Evolutionary conservation across 306 rosid genomes (phyloP), one percentile per base, ranked within the genome.

Genomic region (Cotoneaster glaucophyllus): DNA sequence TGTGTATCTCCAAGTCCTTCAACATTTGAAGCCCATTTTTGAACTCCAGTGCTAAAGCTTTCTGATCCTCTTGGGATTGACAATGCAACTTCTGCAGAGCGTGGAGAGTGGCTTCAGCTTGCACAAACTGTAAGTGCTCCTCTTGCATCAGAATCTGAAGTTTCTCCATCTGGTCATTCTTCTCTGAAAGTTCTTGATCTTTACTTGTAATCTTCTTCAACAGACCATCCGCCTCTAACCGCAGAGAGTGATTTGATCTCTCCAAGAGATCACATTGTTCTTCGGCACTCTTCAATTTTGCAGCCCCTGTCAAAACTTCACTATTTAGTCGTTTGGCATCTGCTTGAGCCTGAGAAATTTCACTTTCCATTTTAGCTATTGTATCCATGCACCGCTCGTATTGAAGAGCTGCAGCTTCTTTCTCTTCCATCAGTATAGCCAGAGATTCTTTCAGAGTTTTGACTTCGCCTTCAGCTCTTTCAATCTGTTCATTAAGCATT

Each of bases 51-150:
- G 97, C 88, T 77, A 96, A 89, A 72, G 93, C 87, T 86, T 67
- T 89, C 82, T 96, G 99, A 69, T 92, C 97, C 80, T 90, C 93
- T 78, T 90, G 97, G 54, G 99, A 92, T 66, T 87, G 88, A 78
- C 81, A 85, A 43, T 96, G 93, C 71, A 84, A 73, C 73, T 87
- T 89, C 85, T 89, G 96, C 67, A 95, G 81, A 79, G 86, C 81
- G 64, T 84, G 85, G 68, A 96, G 86, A 81, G 96, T 89, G 74
- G 87, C 84, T 80, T 92, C 98, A 41, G 85, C 91, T 83, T 96
- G 91, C 81, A 82, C 82, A 85, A 90, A 92, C 69, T 50, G 85
- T 61, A 88, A 89, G 37, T 87, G 88, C 81, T 96, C 99, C 63
- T 88, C 97, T 3, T 88, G 84, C 93, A 96, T 83, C 63, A 83